Conservation (phyloP, 305 asterid genomes). For the Fraxinus sp. region DNA sequence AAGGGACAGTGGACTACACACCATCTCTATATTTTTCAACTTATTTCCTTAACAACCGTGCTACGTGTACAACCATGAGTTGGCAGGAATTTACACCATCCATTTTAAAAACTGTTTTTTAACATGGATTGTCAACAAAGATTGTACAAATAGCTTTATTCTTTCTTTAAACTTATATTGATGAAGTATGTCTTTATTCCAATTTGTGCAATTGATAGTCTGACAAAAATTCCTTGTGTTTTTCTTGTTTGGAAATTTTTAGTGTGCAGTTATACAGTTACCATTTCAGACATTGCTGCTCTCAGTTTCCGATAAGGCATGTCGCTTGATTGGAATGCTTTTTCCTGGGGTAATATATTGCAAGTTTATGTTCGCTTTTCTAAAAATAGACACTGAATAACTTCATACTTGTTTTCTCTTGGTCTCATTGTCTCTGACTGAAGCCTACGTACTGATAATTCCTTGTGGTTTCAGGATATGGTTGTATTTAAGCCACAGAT, state of each 20-base stretch:
- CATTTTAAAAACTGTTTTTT: too few species aligned
- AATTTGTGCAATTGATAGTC: not conserved
- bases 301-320: constrained; percentile 91
- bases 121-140: too few species aligned
- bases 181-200: not conserved
- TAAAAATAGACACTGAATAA: not conserved
- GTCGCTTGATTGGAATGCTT: constrained; percentile 96
- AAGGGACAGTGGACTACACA: not conserved
- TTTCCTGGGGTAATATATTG: constrained; percentile 82
- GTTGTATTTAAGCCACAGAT: constrained; percentile 82
- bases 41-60: not conserved
- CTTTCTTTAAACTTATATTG: not conserved
- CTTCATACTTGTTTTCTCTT: not conserved
- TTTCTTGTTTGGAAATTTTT: constrained; percentile 1
- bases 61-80: too few species aligned
- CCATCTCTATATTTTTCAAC: not conserved
- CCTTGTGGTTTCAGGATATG: constrained; percentile 56
- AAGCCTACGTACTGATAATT: not conserved
- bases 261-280: constrained; percentile 98
- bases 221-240: not conserved
- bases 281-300: constrained; percentile 94
- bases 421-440: not conserved
- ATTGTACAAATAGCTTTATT: too few species aligned
- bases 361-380: not conserved
- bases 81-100: too few species aligned